Evolutionary conservation across 2,329 filamentous ascomycete species (phyloP), one percentile per base, ranked within the genome.

Genomic region (Exophiala sp.): DNA sequence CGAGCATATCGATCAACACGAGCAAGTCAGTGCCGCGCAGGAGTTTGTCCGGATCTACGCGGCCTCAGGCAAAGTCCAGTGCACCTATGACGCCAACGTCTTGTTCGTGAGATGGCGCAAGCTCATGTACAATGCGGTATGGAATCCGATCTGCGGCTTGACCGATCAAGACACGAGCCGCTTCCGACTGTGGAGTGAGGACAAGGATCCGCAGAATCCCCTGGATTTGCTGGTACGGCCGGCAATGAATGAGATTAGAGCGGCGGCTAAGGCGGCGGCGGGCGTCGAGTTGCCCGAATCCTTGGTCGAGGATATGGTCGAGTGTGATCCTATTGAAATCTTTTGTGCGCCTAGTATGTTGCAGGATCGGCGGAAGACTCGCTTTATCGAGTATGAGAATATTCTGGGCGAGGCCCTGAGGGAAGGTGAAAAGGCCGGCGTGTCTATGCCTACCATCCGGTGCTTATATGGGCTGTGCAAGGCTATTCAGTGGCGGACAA

Each of bases 351-450:
- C 77, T 0, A 78, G 75, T 56, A 80, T 80, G 77, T 65, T 71
- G 13, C 71, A 74, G 52, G 78, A 81, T 62, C 39, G 42, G 39
- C 55, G 53, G 22, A 53, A 71, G 72, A 71, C 75, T 13, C 78
- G 78, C 55, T 76, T 71, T 45, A 74, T 77, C 51, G 78, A 82
- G 61, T 70, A 73, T 41, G 77, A 81, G 60, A 78, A 74, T 53
- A 70, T 81, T 29, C 62, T 80, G 2, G 77, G 77, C 1, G 78
- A 80, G 64, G 76, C 77, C n/a, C 52, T 81, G 39, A 65, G 73
- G 2, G 77, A 76, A 56, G 78, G 71, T 0, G 70, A 71, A 55
- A 62, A 60, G 24, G 62, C 66, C 0, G 76, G 76, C 1, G 75
- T 81, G 7, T 30, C 58, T 2, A 61, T 62, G 55, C 64, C 63